Evolutionary conservation across 768 basidiomycete species (phyloP), one percentile per base, ranked within the genome.

Genomic region (Tylopilus subfusipes): DNA sequence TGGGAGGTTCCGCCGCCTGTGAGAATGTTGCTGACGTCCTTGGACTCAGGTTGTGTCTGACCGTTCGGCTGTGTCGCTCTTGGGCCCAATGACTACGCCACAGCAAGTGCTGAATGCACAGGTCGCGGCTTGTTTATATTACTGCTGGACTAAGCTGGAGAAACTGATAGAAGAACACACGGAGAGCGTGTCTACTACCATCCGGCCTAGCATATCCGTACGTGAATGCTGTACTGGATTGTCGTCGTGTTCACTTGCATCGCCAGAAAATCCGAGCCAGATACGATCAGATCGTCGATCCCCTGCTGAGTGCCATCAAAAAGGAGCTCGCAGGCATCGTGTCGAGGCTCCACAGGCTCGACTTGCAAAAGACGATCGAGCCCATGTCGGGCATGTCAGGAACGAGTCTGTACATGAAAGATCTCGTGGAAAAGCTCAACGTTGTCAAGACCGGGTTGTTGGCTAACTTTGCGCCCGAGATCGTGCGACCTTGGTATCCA

Each of bases 401-500:
- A 2, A 73, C 75, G 60, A 96, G 91, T 70, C 69, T 85, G 14
- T 98, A 98, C 71, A 89, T 98, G 83, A 90, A 90, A 19, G 65
- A 66, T n/a, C 76, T 99, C 51, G 81, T 85, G 9, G 95, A 97
- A 53, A 97, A 68, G 25, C 73, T 99, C 43, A 72, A 77, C 1
- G 94, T 91, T 65, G 76, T 98, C 58, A 90, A 90, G 71, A 68
- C 75, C 16, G 92, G 95, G 62, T 68, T 98, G n/a, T 68, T 98
- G 13, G 79, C 73, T 43, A 82, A 81, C 56, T 93, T 87, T 67
- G 61, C 93, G 13, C 90, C 89, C 0, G 90, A 93, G 21, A 78
- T 83, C 42, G 80, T 78, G 43, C 79, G 80, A 50, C 77, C 82
- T 61, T 97, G 96, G 96, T 95, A 59, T n/a, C 36, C 12, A 19